These are phyloP conservation scores for Penicillium glabrum DNA, from an alignment of 2,329 filamentous ascomycete genomes.

Conservation along the genomic window DNA sequence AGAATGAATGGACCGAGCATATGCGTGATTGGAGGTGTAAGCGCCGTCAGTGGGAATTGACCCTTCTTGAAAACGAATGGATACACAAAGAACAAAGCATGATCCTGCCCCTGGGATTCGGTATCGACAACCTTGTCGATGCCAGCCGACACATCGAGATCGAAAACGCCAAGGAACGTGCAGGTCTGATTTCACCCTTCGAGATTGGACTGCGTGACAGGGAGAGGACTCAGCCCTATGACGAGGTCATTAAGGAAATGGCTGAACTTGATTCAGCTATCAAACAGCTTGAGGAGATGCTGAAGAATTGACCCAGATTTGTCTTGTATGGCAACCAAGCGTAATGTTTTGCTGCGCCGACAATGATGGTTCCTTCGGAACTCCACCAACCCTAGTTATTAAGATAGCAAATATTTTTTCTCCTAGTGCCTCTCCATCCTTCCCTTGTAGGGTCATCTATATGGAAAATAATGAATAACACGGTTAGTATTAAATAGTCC, in stretches of 20 bases:
- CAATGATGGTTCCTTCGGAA: not conserved
- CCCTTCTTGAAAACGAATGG: not conserved
- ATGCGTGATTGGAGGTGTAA: not conserved
- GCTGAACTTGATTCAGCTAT: not conserved
- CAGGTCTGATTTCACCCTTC: not conserved
- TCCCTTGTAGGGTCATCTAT: too few relatives aligned
- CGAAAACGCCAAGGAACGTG: not conserved
- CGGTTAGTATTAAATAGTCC: not conserved
- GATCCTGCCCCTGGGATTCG: not conserved
- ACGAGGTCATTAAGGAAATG: not conserved
- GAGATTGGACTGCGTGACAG: not conserved
- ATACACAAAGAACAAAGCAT: not conserved
- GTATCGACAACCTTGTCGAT: not conserved
- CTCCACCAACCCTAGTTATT: not conserved
- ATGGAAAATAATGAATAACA: too few relatives aligned
- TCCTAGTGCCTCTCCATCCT: too few relatives aligned
- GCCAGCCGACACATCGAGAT: not conserved
- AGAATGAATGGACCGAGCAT: not conserved
- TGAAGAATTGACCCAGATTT: not conserved
- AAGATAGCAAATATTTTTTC: not conserved
- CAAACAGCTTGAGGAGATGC: not conserved
- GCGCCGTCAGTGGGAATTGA: not conserved
- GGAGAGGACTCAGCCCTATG: not conserved
- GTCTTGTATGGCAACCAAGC: not conserved
- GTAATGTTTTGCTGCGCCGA: not conserved